phyloP scores from a whole-genome alignment of 331 rosid genomes.

The Quercus lobata region DNA sequence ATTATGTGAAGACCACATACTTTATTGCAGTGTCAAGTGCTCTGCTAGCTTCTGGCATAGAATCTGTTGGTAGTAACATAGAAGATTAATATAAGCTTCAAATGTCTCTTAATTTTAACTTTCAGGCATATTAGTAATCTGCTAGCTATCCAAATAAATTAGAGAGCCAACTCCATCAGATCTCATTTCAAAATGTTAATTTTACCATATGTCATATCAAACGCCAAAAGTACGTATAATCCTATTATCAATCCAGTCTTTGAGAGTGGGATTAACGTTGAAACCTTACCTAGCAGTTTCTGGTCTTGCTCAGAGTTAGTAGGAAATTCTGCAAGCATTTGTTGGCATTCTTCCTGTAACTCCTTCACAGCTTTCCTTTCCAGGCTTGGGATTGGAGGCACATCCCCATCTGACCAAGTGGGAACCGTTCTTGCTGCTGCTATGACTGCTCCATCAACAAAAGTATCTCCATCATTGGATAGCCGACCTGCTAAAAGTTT shows the following conservation, averaged over 20 bases:
- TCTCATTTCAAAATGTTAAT: not conserved
- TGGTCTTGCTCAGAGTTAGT: conserved; percentile 72
- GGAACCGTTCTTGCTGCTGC: conserved; percentile 88
- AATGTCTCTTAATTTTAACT: not conserved
- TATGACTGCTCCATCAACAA: conserved; percentile 87
- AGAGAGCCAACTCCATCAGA: not conserved
- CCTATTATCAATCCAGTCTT: not conserved
- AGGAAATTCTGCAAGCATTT: conserved; percentile 54
- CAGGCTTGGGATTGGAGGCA: conserved; percentile 77
- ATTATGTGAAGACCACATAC: conserved; percentile 35
- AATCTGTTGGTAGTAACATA: conserved; percentile 46
- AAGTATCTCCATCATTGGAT: conserved; percentile 51
- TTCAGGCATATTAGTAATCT: not conserved
- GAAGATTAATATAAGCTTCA: conserved; percentile 16
- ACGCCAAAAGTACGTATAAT: not conserved
- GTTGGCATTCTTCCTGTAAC: conserved; percentile 69
- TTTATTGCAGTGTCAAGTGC: conserved; percentile 69
- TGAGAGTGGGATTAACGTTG: not conserved
- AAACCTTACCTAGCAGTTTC: conserved; percentile 55
- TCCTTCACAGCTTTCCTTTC: conserved; percentile 76
- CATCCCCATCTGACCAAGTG: conserved; percentile 84
- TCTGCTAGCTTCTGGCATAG: conserved; percentile 54
- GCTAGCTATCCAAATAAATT: not conserved
- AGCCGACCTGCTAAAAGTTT: conserved; percentile 50
- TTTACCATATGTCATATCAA: not conserved